Percentiles rank a stretch among this genome's conserved stretches.
These are phyloP conservation scores for Panicum hallii DNA, from an alignment of 202 grass and related monocot species.

Conservation along the genomic window DNA sequence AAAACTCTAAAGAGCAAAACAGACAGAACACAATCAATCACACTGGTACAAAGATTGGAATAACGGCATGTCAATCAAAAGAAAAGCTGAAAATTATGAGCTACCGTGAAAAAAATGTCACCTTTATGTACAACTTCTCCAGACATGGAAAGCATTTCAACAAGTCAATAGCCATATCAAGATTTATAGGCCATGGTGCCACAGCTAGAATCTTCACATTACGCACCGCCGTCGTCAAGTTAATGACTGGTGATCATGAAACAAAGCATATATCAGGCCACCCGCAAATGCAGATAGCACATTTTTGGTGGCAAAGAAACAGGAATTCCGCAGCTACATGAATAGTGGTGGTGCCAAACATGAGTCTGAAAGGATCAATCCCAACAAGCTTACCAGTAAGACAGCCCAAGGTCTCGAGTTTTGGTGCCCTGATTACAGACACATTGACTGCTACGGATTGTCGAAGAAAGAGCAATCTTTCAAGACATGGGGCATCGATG, in stretches of 20 bases:
- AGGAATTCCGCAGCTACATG: not conserved
- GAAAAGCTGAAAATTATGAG: not conserved
- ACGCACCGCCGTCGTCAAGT: not conserved
- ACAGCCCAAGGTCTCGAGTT: conserved; percentile 45
- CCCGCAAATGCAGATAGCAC: not conserved
- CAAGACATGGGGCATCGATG: not conserved
- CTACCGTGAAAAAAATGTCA: not conserved
- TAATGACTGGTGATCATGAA: not conserved
- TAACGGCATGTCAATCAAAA: not conserved
- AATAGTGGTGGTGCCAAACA: not conserved
- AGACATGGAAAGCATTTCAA: conserved; percentile 54
- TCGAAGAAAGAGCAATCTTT: not conserved
- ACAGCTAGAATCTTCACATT: conserved; percentile 46
- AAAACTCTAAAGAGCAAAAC: not conserved
- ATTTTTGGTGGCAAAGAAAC: not conserved
- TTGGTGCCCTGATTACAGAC: conserved; percentile 28
- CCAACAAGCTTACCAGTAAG: not conserved
- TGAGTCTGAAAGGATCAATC: not conserved
- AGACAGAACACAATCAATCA: not conserved
- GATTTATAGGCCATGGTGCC: not conserved
- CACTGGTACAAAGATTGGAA: not conserved
- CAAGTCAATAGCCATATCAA: conserved; percentile 32
- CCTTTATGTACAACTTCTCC: conserved; percentile 35
- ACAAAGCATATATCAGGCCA: not conserved
- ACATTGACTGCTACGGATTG: not conserved